Evolutionary conservation across 2,329 filamentous ascomycete species (phyloP).

Genomic region (Trichocomaceae sp.): DNA sequence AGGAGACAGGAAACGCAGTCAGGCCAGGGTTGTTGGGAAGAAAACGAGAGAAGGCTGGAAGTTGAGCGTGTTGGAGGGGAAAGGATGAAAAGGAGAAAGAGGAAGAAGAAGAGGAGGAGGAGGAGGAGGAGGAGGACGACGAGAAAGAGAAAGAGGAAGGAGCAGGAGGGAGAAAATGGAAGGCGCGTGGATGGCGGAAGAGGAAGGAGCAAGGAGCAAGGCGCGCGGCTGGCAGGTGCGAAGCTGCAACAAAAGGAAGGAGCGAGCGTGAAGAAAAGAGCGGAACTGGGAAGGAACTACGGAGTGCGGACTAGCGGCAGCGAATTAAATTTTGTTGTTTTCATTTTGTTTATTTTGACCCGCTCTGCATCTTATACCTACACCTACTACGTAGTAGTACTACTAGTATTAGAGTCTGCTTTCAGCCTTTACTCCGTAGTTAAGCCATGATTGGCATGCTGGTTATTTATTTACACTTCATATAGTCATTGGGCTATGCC

Average conservation of each 20-base stretch:
- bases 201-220: too few species aligned
- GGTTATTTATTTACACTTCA: too few species aligned
- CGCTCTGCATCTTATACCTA: conserved; percentile 13
- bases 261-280: not conserved
- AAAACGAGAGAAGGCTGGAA: conserved; percentile 6
- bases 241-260: not conserved
- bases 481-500: not conserved
- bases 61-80: conserved; percentile 14
- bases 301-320: not conserved
- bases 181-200: not conserved
- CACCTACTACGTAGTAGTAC: not conserved
- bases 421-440: too few species aligned
- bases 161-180: conserved; percentile 3
- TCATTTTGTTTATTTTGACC: conserved; percentile 35
- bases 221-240: not conserved
- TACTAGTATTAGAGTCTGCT: too few species aligned
- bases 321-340: not conserved
- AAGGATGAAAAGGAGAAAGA: conserved; percentile 14
- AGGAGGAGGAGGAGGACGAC: too few species aligned
- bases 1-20: not conserved
- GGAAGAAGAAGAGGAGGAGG: conserved; percentile 18
- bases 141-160: conserved; percentile 9
- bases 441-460: too few species aligned
- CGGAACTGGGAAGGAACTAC: not conserved
- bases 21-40: not conserved